Percentiles rank a stretch among this genome's conserved stretches.
Conservation (phyloP, 495 filamentous ascomycete genomes). For the Talaromyces ruber region DNA sequence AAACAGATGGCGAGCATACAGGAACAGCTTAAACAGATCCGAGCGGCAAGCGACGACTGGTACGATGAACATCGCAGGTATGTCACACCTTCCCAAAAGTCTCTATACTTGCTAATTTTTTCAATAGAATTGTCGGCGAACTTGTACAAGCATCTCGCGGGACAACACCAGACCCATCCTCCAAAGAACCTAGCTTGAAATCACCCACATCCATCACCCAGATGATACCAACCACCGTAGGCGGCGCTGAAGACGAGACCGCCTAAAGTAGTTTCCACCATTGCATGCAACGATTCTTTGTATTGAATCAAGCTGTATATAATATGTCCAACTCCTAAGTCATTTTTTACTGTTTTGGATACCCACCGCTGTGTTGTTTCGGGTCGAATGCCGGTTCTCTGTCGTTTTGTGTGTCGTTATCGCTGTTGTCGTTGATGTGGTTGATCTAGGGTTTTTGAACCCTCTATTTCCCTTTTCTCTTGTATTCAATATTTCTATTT, state of each 20-base stretch:
- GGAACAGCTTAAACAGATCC: conserved; percentile 44
- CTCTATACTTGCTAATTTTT: not conserved
- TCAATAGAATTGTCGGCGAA: conserved; percentile 32
- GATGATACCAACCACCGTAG: not conserved
- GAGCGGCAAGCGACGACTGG: conserved; percentile 36
- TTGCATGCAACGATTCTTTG: too few species aligned
- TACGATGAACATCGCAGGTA: conserved; percentile 37
- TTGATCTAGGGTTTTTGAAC: not conserved
- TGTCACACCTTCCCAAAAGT: conserved; percentile 7
- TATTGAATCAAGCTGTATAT: not conserved
- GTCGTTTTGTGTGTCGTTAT: not conserved
- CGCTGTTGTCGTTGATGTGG: not conserved
- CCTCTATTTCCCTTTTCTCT: not conserved
- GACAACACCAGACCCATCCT: conserved; percentile 20
- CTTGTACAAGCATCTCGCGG: conserved; percentile 29
- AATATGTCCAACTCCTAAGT: not conserved
- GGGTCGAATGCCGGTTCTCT: not conserved
- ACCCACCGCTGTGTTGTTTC: not conserved
- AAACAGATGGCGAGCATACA: conserved; percentile 42
- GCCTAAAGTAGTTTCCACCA: not conserved
- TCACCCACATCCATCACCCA: not conserved
- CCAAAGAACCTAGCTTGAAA: not conserved
- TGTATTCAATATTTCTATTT: not conserved
- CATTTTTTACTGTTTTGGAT: not conserved
- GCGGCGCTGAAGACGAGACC: not conserved